phyloP scores from a whole-genome alignment of 805 yeast species.

The Spathaspora arborariae region DNA sequence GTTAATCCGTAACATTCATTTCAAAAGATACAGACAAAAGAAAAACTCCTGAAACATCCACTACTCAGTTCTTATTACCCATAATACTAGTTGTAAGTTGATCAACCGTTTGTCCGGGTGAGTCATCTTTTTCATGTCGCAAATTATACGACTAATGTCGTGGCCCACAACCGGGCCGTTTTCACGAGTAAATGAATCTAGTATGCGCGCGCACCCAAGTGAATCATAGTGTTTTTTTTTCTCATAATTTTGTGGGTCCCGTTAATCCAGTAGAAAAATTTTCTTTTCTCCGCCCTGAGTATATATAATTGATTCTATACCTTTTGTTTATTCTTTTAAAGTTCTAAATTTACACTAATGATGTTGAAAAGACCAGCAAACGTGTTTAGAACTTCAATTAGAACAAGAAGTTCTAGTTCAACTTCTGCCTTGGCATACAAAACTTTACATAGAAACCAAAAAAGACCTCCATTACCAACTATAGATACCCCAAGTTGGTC shows the following conservation, averaged over 20 bases:
- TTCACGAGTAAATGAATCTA: background rate
- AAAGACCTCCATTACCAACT: conserved; percentile 88
- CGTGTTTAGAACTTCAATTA: conserved; percentile 9
- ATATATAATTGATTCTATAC: background rate
- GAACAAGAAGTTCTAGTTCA: conserved; percentile 49
- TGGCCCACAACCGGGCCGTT: background rate
- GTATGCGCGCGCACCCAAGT: background rate
- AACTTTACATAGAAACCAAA: conserved; percentile 79
- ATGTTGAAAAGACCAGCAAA: conserved; percentile 4
- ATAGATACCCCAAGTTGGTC: conserved; percentile 93
- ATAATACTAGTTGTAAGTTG: background rate
- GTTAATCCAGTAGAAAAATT: background rate
- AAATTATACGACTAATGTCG: background rate
- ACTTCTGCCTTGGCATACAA: conserved; percentile 95
- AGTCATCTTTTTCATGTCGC: background rate
- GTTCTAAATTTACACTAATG: background rate
- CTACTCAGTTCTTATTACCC: background rate
- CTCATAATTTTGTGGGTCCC: background rate
- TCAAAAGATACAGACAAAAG: background rate
- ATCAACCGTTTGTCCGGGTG: background rate
- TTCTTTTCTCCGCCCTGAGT: background rate
- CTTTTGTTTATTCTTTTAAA: background rate
- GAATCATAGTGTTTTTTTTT: background rate
- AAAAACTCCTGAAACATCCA: background rate
- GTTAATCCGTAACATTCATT: no score